A percentile compares a stretch with the other conserved stretches of the same genome.
Evolutionary conservation across 139 green algal genomes (phyloP).

Genomic region (Helicosporidium sp.): DNA sequence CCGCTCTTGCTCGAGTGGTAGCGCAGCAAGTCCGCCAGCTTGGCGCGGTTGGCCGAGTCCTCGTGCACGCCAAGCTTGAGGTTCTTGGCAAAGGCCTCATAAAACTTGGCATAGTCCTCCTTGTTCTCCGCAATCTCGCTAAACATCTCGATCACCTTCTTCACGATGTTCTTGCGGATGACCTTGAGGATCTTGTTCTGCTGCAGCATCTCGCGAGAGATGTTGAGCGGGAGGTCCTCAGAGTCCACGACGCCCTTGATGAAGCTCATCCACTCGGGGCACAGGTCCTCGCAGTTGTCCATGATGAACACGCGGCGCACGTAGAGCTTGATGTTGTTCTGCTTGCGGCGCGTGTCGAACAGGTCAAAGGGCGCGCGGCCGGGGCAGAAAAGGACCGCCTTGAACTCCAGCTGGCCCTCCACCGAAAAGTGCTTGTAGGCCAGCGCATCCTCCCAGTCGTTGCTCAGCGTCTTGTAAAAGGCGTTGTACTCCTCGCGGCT

Average conservation of each 20-base stretch:
- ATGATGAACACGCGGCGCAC: slow-evolving; percentile 99
- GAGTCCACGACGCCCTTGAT: slow-evolving; percentile 94
- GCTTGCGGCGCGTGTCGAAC: slow-evolving; percentile 86
- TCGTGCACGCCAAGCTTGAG: slow-evolving; percentile 95
- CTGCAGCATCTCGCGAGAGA: slow-evolving; percentile 97
- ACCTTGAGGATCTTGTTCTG: slow-evolving; percentile 99
- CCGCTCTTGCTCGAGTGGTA: slow-evolving; percentile 88
- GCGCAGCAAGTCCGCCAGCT: slow-evolving; percentile 92
- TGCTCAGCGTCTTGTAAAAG: slow-evolving; percentile 57
- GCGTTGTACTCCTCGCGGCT: slow-evolving; percentile 38
- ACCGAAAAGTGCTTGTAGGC: slow-evolving; percentile 91
- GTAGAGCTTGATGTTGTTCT: slow-evolving; percentile 99
- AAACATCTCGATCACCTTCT: slow-evolving; percentile 72
- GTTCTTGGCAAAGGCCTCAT: slow-evolving; percentile 99
- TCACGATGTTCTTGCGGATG: slow-evolving; percentile 99
- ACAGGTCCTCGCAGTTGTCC: slow-evolving; percentile 99
- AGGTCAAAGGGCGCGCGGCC: slow-evolving; percentile 96
- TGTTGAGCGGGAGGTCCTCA: slow-evolving; percentile 98
- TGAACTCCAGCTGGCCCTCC: slow-evolving; percentile 99
- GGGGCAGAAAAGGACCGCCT: slow-evolving; percentile 78
- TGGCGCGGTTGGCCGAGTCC: slow-evolving; percentile 84
- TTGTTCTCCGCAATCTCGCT: slow-evolving; percentile 97
- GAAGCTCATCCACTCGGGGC: slow-evolving; percentile 88
- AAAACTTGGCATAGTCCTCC: slow-evolving; percentile 99
- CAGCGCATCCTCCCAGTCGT: slow-evolving; percentile 98